phyloP scores from a whole-genome alignment of 108 stramenopile species.

The Cyclostephanos invisitatus region DNA sequence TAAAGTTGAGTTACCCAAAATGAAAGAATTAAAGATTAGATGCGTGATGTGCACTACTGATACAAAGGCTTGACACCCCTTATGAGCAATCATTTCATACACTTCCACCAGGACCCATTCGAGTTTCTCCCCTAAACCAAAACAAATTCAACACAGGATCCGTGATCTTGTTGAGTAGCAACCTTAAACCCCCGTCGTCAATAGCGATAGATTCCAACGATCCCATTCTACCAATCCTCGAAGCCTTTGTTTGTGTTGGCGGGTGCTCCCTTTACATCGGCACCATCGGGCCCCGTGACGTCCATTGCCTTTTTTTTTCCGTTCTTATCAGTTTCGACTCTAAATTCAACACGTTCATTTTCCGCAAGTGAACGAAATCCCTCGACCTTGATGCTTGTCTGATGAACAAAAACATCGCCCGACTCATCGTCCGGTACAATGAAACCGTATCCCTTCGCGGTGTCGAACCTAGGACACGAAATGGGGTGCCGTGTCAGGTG shows the following conservation, averaged over 20 bases:
- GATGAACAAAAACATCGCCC: conserved; percentile 64
- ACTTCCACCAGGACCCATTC: neutral
- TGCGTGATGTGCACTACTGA: conserved; percentile 2
- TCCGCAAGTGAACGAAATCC: conserved; percentile 63
- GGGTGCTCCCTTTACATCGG: conserved; percentile 76
- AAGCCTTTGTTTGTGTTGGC: conserved; percentile 34
- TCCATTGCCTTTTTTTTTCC: conserved; percentile 64
- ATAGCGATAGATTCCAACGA: neutral
- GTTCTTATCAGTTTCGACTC: conserved; percentile 32
- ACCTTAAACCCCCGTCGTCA: conserved; percentile 3
- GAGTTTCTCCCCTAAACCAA: neutral
- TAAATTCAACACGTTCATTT: conserved; percentile 50
- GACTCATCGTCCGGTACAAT: conserved; percentile 56
- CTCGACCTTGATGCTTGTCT: conserved; percentile 53
- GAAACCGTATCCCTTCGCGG: conserved; percentile 64
- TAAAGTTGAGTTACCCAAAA: neutral
- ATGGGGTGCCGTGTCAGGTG: neutral
- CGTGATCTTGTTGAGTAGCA: neutral
- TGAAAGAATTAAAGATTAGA: neutral
- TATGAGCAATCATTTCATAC: neutral
- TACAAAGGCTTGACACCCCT: conserved; percentile 1
- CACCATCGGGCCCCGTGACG: conserved; percentile 92
- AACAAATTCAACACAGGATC: conserved; percentile 2
- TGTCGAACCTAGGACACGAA: conserved; percentile 46
- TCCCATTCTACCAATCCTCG: conserved; percentile 35